phyloP scores from a whole-genome alignment of 495 filamentous ascomycete species.

The Penicillium goetzii region DNA sequence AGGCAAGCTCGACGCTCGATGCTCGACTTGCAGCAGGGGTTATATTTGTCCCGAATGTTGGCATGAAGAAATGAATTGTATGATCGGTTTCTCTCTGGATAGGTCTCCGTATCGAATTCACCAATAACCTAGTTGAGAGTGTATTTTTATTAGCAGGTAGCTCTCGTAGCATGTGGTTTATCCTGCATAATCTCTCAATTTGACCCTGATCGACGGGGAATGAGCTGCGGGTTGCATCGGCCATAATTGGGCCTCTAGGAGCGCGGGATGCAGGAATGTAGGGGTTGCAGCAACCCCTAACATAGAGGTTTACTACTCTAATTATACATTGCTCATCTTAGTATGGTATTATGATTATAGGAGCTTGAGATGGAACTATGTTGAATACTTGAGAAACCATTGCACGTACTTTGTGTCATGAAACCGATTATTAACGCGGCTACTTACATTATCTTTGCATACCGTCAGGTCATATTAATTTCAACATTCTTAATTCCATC shows the following conservation, averaged over 20 bases:
- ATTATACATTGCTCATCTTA: background rate
- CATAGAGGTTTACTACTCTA: background rate
- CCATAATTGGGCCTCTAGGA: slow-evolving; percentile 1
- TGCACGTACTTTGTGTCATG: background rate
- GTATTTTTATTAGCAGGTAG: no score
- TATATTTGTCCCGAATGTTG: slow-evolving; percentile 14
- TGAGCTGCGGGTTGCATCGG: slow-evolving; percentile 20
- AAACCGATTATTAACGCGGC: background rate
- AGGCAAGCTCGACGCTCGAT: slow-evolving; percentile 1
- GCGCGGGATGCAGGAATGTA: background rate
- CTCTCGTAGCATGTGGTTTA: background rate
- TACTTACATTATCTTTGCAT: no score
- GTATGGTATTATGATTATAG: background rate
- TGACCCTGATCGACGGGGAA: slow-evolving; percentile 24
- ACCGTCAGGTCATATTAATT: background rate
- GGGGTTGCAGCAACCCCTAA: background rate
- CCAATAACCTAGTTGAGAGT: background rate
- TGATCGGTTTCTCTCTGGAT: slow-evolving; percentile 12
- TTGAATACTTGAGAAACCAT: background rate
- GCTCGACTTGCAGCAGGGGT: background rate
- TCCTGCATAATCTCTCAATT: background rate
- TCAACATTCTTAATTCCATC: background rate
- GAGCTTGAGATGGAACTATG: background rate
- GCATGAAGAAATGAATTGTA: slow-evolving; percentile 34
- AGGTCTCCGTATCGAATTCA: background rate